phyloP scores from a whole-genome alignment of 805 yeast genomes.

The Teunomyces pallodes region DNA sequence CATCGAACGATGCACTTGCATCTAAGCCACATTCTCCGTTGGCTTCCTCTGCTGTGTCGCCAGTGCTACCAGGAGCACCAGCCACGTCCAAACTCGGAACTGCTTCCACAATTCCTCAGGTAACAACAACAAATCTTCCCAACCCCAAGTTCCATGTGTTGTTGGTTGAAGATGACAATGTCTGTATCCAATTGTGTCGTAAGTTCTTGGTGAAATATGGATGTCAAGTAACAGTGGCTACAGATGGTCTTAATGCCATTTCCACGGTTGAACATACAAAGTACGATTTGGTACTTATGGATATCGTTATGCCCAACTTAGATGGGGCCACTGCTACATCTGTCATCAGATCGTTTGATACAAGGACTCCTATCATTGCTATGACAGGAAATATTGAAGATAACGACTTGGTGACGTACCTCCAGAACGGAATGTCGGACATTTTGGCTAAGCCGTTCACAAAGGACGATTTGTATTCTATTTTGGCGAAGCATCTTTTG shows the following conservation, averaged over 20 bases:
- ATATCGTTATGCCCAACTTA: slow-evolving; percentile 83
- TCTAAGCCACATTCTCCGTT: slow-evolving; percentile 17
- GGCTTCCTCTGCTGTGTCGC: slow-evolving; percentile 12
- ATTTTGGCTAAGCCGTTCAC: slow-evolving; percentile 93
- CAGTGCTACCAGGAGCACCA: slow-evolving; percentile 5
- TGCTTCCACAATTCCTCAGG: slow-evolving; percentile 3
- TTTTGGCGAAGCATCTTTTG: slow-evolving; percentile 70
- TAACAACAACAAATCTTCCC: slow-evolving; percentile 15
- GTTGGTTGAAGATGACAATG: slow-evolving; percentile 77
- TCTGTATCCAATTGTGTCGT: slow-evolving; percentile 78
- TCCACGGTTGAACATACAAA: slow-evolving; percentile 66
- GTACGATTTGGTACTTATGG: slow-evolving; percentile 77
- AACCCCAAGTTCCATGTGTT: slow-evolving; percentile 64
- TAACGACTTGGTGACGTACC: slow-evolving; percentile 73
- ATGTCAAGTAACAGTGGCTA: slow-evolving; percentile 87
- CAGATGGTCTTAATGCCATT: slow-evolving; percentile 90
- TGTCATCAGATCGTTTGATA: slow-evolving; percentile 80
- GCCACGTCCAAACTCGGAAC: neutral
- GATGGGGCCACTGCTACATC: slow-evolving; percentile 92
- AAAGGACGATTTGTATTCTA: slow-evolving; percentile 75
- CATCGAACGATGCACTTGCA: slow-evolving; percentile 10
- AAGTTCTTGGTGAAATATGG: slow-evolving; percentile 85
- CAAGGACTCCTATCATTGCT: slow-evolving; percentile 85
- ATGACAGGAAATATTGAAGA: slow-evolving; percentile 91
- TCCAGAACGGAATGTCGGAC: slow-evolving; percentile 89